Conservation (phyloP, 148 eudicot genomes). For the Rhododendron ferrugineum region DNA sequence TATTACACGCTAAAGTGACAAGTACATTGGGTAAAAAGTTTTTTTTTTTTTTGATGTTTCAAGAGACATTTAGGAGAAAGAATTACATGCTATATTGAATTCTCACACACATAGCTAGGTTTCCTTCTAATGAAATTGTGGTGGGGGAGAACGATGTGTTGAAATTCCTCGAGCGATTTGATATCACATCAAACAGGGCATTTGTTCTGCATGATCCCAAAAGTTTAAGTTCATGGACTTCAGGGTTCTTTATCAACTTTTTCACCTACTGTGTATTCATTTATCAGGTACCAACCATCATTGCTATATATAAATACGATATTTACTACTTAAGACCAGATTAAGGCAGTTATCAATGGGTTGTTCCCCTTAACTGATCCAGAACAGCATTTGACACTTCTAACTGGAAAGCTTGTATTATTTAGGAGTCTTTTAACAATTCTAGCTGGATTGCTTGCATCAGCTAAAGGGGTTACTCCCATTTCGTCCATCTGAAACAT, state of each 20-base stretch:
- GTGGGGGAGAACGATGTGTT: not conserved
- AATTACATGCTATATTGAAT: not conserved
- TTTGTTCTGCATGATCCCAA: not conserved
- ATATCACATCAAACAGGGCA: not conserved
- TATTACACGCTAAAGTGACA: not conserved
- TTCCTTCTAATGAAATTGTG: not conserved
- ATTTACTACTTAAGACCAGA: not conserved
- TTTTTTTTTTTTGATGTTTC: not conserved
- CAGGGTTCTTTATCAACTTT: not conserved
- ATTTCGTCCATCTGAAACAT: not conserved
- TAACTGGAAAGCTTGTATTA: not conserved
- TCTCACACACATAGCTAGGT: not conserved
- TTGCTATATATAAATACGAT: not conserved
- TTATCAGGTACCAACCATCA: not conserved
- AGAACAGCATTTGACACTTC: not conserved
- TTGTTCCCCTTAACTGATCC: not conserved
- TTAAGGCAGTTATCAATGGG: not conserved
- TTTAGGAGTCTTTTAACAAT: not conserved
- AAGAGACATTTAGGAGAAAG: not conserved
- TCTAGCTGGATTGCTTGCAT: not conserved
- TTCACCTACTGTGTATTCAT: not conserved
- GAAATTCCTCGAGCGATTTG: not conserved
- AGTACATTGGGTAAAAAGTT: not conserved
- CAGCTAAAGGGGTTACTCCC: not conserved
- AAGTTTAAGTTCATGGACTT: not conserved